phyloP scores from a whole-genome alignment of 441 rosid species.

The Pelargonium exstipulatum region DNA sequence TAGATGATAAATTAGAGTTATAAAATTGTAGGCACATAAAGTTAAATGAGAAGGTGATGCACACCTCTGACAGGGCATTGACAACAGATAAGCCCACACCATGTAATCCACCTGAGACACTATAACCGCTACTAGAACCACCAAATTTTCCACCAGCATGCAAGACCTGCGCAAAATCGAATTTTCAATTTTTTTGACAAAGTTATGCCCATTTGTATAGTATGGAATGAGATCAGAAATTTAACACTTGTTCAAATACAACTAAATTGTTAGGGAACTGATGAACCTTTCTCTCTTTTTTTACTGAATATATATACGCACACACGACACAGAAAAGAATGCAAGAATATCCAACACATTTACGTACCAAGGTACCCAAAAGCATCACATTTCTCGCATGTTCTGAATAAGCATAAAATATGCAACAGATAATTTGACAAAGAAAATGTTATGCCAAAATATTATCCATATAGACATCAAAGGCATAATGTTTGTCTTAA shows the following conservation, averaged over 20 bases:
- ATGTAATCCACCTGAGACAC: slow-evolving; percentile 93
- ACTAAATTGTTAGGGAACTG: not conserved
- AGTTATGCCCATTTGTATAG: not conserved
- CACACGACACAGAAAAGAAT: not conserved
- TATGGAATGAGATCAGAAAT: not conserved
- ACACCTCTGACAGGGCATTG: slow-evolving; percentile 93
- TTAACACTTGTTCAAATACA: not conserved
- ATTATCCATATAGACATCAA: not conserved
- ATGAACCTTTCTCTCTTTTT: no score
- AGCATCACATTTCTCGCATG: not conserved
- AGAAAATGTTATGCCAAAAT: not conserved
- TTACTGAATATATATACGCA: not conserved
- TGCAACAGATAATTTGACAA: not conserved
- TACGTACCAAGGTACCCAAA: not conserved
- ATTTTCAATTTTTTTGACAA: not conserved
- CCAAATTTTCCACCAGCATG: slow-evolving; percentile 99
- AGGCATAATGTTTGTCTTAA: not conserved
- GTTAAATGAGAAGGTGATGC: slow-evolving; percentile 19
- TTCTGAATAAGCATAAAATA: not conserved
- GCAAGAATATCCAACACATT: not conserved
- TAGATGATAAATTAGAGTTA: not conserved
- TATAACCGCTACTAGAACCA: slow-evolving; percentile 89
- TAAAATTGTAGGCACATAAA: not conserved
- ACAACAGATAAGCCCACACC: slow-evolving; percentile 99
- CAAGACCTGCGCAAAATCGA: slow-evolving; percentile 56